Evolutionary conservation across 495 filamentous ascomycete genomes (phyloP), one percentile per base, ranked within the genome.

Genomic region (Thermochaetoides thermophila): DNA sequence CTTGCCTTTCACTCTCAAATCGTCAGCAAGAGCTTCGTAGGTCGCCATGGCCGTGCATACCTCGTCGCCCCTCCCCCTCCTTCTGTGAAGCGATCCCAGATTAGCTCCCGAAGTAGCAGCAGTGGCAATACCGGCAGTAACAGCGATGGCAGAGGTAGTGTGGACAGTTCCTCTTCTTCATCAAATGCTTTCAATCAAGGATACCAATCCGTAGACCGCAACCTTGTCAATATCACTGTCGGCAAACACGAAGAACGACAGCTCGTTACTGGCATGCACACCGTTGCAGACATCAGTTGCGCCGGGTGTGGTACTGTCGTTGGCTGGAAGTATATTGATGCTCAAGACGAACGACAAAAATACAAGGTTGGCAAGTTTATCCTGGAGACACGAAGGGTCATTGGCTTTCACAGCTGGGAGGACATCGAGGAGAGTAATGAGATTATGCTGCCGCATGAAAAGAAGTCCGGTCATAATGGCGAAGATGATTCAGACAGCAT

Each of bases 351-450:
- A 40, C 64, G 63, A 24, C 87, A 96, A 53, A 67, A 69, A 34
- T 96, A 96, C 58, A 96, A 96, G 53, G 75, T 95, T 18, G 87
- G 87, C 18, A 94, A 92, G 53, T 94, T 86, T 45, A 94, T 96
- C n/a, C 53, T 96, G 22, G 87, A 96, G 60, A 84, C 78, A 20
- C 75, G 75, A 50, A 65, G 78, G 39, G 76, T 84, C 16, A 72
- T 71, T 13, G 53, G 64, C 4, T 69, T 63, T 29, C 61, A 68
- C n/a, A 65, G 63, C 34, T 91, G 80, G 81, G 83, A 91, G 48
- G 66, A 71, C 20, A 46, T 50, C 18, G 21, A 13, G 17, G 29
- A 29, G 24, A 11, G 19, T 16, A 7, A 5, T 8, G 0, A 15
- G 3, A 15, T 8, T 7, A 11, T 5, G 28, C 3, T 11, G 28